Evolutionary conservation across 2,329 filamentous ascomycete species (phyloP).

Genomic region (Pseudopithomyces maydicus): DNA sequence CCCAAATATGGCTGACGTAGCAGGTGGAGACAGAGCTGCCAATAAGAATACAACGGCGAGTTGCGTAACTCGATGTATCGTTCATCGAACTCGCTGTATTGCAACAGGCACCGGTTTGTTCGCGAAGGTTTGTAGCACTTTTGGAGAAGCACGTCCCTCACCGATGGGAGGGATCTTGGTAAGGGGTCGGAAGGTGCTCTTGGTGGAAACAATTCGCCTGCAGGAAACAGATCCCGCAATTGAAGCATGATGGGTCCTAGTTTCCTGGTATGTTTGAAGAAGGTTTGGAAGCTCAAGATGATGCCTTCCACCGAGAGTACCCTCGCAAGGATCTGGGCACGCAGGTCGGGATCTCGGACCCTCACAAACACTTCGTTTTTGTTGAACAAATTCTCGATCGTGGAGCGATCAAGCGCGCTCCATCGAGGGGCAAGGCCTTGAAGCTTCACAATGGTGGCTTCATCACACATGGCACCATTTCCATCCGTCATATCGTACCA

Average conservation of each 20-base stretch:
- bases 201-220: conserved; percentile 4
- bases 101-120: conserved; percentile 1
- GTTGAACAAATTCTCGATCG: conserved; percentile 10
- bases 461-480: conserved; percentile 7
- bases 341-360: conserved; percentile 6
- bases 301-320: conserved; percentile 10
- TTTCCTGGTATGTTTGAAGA: conserved; percentile 16
- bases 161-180: conserved; percentile 7
- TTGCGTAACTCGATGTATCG: conserved; percentile 6
- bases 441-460: conserved; percentile 15
- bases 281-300: conserved; percentile 15
- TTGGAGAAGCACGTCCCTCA: conserved; percentile 15
- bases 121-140: background rate
- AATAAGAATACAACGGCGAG: conserved; percentile 10
- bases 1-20: conserved; percentile 2
- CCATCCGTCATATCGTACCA: conserved; percentile 10
- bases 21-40: conserved; percentile 16
- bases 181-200: conserved; percentile 7
- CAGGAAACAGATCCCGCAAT: conserved; percentile 10
- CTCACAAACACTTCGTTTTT: conserved; percentile 8
- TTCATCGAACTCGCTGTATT: conserved; percentile 9
- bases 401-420: conserved; percentile 11
- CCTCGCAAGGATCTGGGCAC: conserved; percentile 6
- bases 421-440: background rate
- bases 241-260: conserved; percentile 13